These are phyloP conservation scores for Fusarium scirpi DNA, from an alignment of 2,329 filamentous ascomycete genomes.

Conservation along the genomic window DNA sequence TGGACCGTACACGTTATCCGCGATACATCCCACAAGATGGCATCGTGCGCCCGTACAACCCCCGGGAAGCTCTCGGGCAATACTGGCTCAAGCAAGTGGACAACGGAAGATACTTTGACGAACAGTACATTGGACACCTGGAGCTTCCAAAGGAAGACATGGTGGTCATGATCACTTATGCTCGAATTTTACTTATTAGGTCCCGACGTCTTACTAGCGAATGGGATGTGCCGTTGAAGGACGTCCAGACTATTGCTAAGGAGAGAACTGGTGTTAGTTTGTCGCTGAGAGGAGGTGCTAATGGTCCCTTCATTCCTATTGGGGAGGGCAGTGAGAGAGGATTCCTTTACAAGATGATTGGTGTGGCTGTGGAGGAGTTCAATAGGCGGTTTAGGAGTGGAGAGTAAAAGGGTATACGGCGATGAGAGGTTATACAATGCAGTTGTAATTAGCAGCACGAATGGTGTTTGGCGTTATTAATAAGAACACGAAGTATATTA, in stretches of 20 bases:
- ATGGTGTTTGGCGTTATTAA: slow-evolving; percentile 27
- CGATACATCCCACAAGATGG: slow-evolving; percentile 94
- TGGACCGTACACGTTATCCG: slow-evolving; percentile 93
- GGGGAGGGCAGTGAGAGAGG: slow-evolving; percentile 81
- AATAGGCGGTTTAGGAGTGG: slow-evolving; percentile 68
- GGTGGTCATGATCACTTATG: slow-evolving; percentile 89
- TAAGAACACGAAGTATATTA: slow-evolving; percentile 20
- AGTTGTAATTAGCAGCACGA: background rate
- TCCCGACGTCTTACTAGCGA: slow-evolving; percentile 87
- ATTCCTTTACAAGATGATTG: slow-evolving; percentile 74
- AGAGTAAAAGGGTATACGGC: slow-evolving; percentile 44
- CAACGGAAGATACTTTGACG: slow-evolving; percentile 97
- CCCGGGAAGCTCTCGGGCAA: slow-evolving; percentile 94
- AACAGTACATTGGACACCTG: slow-evolving; percentile 95
- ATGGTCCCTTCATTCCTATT: slow-evolving; percentile 94
- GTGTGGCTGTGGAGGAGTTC: slow-evolving; percentile 74
- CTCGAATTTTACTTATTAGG: slow-evolving; percentile 88
- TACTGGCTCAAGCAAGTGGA: slow-evolving; percentile 99
- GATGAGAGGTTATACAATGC: background rate
- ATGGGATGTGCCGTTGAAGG: slow-evolving; percentile 96
- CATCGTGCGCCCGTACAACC: slow-evolving; percentile 92
- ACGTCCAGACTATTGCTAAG: slow-evolving; percentile 96
- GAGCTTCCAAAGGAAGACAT: slow-evolving; percentile 91
- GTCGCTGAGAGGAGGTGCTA: slow-evolving; percentile 87
- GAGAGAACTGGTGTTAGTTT: slow-evolving; percentile 94